Evolutionary conservation across 2,329 filamentous ascomycete species (phyloP), one percentile per base, ranked within the genome.

Genomic region (Pseudohalonectria lignicola): DNA sequence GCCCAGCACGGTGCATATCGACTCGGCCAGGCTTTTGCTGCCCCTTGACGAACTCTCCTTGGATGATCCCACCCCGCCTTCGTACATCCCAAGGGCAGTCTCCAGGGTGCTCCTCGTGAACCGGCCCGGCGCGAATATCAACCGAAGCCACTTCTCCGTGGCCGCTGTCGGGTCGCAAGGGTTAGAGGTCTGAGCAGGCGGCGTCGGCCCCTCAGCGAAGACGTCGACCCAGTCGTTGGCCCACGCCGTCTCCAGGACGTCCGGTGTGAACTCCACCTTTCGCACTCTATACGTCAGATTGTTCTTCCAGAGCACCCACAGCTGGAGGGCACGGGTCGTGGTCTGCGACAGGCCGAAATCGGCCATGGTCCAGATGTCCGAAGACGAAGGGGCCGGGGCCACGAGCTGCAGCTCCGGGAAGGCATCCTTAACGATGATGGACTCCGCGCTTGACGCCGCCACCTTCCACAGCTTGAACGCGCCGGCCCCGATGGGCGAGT

Each of bases 401-500:
- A 81, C 68, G 23, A 92, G 65, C 11, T 70, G 64, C 7, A 63
- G 53, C 10, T 71, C 66, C 0, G 82, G 73, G 47, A 84, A 87
- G 17, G 86, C 63, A 48, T 93, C 86, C 44, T 77, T 72, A 12
- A 93, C 67, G 8, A 78, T 68, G 16, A 86, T 56, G 3, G 63
- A 67, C 49, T 82, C 69, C 48, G 72, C 72, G 38, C 79, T 74
- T 47, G 79, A 74, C 15, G 82, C 74, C 38, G 75, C 74, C n/a
- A 77, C 60, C 46, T 64, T 70, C 86, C 88, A 98, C 54, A 98
- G 88, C 57, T 94, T 96, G 69, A 98, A 96, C 53, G 90, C 82
- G 26, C 92, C 84, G 30, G 79, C 75, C 21, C 87, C 83, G 45
- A 92, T 77, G 1, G 92, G 90, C 10, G 88, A 95, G 57, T 87